These are phyloP conservation scores for Wickerhamomyces silvicola DNA, from an alignment of 805 yeast genomes.

Conservation along the genomic window DNA sequence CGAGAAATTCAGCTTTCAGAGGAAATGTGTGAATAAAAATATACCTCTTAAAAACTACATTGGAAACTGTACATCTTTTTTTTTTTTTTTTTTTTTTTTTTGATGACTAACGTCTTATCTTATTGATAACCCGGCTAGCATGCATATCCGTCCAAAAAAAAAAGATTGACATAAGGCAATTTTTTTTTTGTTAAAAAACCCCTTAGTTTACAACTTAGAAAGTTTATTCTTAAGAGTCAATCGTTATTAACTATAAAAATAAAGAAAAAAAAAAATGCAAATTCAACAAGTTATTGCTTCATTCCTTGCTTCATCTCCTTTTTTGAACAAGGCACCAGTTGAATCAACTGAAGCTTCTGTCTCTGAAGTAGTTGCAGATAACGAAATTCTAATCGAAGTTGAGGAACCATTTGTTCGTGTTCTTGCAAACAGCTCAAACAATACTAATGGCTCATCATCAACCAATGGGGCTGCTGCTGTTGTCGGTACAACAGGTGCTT, in stretches of 20 bases:
- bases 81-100: too few species aligned
- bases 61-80: too few species aligned
- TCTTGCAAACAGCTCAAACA: slow-evolving; percentile 15
- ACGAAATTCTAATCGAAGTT: too few species aligned
- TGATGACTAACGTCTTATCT: too few species aligned
- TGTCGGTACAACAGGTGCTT: slow-evolving; percentile 15
- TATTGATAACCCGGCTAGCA: too few species aligned
- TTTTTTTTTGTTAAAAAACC: too few species aligned
- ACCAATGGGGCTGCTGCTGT: slow-evolving; percentile 19
- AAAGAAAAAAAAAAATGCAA: slow-evolving; percentile 15
- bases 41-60: too few species aligned
- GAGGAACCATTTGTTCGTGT: too few species aligned
- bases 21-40: slow-evolving; percentile 2
- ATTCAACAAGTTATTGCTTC: slow-evolving; percentile 26
- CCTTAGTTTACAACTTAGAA: not conserved
- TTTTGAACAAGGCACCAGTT: slow-evolving; percentile 8
- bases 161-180: too few species aligned
- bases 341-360: slow-evolving; percentile 2
- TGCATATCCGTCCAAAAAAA: too few species aligned
- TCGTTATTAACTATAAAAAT: not conserved
- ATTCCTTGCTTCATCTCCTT: slow-evolving; percentile 19
- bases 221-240: not conserved
- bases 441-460: slow-evolving; percentile 21
- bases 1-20: slow-evolving; percentile 19
- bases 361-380: slow-evolving; percentile 4